Percentiles rank a stretch among this genome's conserved stretches.
These are phyloP conservation scores for Candida easanensis DNA, from an alignment of 805 yeast genomes.

Conservation along the genomic window DNA sequence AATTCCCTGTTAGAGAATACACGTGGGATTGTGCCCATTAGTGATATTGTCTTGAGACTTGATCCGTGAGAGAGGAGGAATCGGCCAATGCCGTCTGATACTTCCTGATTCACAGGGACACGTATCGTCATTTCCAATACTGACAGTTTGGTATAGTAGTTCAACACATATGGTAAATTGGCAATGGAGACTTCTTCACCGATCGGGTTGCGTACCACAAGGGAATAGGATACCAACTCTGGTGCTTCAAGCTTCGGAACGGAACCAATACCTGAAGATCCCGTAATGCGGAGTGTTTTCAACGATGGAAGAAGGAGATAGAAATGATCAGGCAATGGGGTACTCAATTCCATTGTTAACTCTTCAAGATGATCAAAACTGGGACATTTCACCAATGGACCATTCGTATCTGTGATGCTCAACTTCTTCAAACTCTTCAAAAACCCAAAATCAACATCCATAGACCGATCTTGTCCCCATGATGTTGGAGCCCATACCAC, in stretches of 20 bases:
- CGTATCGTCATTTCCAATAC: not conserved
- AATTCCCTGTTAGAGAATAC: not conserved
- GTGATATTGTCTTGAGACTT: not conserved
- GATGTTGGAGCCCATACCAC: not conserved
- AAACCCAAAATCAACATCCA: not conserved
- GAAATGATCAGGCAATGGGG: not conserved
- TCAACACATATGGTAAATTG: not conserved
- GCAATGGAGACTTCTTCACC: not conserved
- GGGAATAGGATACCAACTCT: not conserved
- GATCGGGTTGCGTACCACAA: not conserved
- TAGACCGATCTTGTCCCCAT: not conserved
- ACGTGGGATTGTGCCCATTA: not conserved
- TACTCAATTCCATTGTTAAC: not conserved
- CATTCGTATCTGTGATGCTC: not conserved
- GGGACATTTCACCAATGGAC: not conserved
- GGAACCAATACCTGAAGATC: not conserved
- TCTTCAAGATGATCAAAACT: not conserved
- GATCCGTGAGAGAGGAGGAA: not conserved
- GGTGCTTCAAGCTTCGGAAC: not conserved
- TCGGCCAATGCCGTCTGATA: not conserved
- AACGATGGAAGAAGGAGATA: not conserved
- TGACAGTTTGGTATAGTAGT: not conserved
- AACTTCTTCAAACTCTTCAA: not conserved
- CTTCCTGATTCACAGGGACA: not conserved
- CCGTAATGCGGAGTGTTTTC: not conserved